These are phyloP conservation scores for Ustilago loliicola DNA, from an alignment of 1,284 basidiomycete species.

Conservation along the genomic window DNA sequence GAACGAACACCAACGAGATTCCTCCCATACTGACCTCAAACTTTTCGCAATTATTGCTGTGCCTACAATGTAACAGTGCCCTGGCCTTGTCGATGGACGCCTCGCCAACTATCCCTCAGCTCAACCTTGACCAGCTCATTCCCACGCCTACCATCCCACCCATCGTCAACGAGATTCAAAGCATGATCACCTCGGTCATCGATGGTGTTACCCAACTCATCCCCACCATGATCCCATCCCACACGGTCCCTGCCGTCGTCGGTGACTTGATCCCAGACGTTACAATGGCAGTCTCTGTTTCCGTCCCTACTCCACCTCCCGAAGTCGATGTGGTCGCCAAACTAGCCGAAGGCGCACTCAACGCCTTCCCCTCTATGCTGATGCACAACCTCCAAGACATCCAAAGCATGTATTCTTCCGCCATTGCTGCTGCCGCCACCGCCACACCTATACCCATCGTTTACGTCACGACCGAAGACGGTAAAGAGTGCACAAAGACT, in stretches of 20 bases:
- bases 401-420: conserved; percentile 24
- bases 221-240: conserved; percentile 33
- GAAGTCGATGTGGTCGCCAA: conserved; percentile 14
- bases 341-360: conserved; percentile 21
- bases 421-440: conserved; percentile 20
- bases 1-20: not conserved
- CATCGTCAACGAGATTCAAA: conserved; percentile 20
- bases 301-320: conserved; percentile 12
- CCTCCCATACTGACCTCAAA: not conserved
- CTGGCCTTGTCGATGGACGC: conserved; percentile 38
- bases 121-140: conserved; percentile 25
- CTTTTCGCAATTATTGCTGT: not conserved
- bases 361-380: conserved; percentile 31
- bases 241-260: conserved; percentile 14
- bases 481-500: conserved; percentile 34
- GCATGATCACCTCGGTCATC: conserved; percentile 34
- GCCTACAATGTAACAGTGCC: conserved; percentile 4
- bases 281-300: conserved; percentile 5
- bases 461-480: conserved; percentile 22
- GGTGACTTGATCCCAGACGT: conserved; percentile 10
- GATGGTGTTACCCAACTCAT: conserved; percentile 44
- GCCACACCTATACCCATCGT: conserved; percentile 9
- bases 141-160: conserved; percentile 30
- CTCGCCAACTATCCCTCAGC: conserved; percentile 21
- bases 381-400: conserved; percentile 27